Conservation (phyloP, 1,139 yeast species). For the Candida gigantensis region DNA sequence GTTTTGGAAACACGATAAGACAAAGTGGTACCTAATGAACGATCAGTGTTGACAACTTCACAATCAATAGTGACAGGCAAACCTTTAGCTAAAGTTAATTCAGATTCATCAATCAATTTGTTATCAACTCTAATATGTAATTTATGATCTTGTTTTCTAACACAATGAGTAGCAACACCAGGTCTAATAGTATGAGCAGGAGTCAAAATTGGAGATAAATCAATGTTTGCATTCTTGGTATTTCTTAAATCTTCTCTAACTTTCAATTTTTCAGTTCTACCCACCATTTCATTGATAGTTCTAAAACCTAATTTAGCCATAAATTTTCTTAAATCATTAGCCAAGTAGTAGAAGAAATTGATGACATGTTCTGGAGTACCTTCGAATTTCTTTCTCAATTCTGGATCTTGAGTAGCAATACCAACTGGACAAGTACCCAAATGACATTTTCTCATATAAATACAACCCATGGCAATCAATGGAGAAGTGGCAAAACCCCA, state of each 20-base stretch:
- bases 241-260: constrained; percentile 85
- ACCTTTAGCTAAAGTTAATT: constrained; percentile 89
- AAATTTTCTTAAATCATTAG: constrained; percentile 86
- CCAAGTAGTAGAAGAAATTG: constrained; percentile 92
- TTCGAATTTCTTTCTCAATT: constrained; percentile 82
- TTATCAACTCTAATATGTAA: constrained; percentile 91
- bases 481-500: constrained; percentile 99
- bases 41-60: constrained; percentile 91
- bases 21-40: constrained; percentile 92
- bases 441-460: constrained; percentile 94
- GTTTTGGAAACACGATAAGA: constrained; percentile 91
- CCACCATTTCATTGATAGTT: constrained; percentile 96
- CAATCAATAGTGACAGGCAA: constrained; percentile 93
- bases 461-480: constrained; percentile 95
- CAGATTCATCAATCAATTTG: constrained; percentile 94
- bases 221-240: constrained; percentile 89
- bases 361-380: constrained; percentile 99
- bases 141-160: constrained; percentile 92
- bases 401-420: constrained; percentile 98
- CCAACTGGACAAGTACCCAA: constrained; percentile 96
- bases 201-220: constrained; percentile 87
- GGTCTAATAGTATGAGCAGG: constrained; percentile 97
- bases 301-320: constrained; percentile 97
- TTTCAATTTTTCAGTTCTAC: constrained; percentile 86
- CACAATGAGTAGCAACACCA: constrained; percentile 94